A percentile compares a stretch with the other conserved stretches of the same genome.
Conservation (phyloP, 176 grass and related monocot genomes). For the Phoenix roebelenii region DNA sequence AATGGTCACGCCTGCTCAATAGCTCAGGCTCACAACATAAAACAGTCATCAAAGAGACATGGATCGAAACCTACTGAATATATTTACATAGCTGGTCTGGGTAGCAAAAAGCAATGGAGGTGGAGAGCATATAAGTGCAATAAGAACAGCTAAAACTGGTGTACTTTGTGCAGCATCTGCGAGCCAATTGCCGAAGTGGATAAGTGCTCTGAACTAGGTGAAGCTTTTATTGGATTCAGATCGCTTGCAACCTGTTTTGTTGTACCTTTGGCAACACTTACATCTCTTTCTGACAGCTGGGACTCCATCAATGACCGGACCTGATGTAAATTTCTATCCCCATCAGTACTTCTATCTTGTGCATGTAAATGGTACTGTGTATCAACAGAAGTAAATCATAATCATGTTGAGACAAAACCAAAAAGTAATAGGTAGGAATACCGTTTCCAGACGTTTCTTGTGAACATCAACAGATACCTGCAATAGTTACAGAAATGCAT, state of each 20-base stretch:
- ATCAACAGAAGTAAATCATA: neutral
- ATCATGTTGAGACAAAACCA: neutral
- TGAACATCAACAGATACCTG: constrained; percentile 17
- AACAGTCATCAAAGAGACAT: no score
- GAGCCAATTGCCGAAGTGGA: constrained; percentile 18
- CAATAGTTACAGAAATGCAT: neutral
- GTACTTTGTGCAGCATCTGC: constrained; percentile 33
- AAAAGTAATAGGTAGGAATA: neutral
- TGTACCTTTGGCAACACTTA: constrained; percentile 26
- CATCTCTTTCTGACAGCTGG: constrained; percentile 43
- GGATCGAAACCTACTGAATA: no score
- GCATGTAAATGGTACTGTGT: no score
- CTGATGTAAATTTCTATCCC: constrained; percentile 28
- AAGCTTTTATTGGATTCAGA: constrained; percentile 36
- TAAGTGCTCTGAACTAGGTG: constrained; percentile 45
- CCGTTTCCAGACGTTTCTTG: constrained; percentile 11
- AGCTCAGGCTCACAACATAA: no score
- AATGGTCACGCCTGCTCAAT: no score
- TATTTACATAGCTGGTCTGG: no score
- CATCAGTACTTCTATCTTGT: neutral
- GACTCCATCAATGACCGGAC: constrained; percentile 36
- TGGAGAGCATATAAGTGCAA: no score
- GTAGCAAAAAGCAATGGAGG: no score
- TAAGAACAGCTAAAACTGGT: constrained; percentile 35
- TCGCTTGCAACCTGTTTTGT: constrained; percentile 36